Evolutionary conservation across 2,329 filamentous ascomycete genomes (phyloP).

Genomic region (Colletotrichum liaoningense): DNA sequence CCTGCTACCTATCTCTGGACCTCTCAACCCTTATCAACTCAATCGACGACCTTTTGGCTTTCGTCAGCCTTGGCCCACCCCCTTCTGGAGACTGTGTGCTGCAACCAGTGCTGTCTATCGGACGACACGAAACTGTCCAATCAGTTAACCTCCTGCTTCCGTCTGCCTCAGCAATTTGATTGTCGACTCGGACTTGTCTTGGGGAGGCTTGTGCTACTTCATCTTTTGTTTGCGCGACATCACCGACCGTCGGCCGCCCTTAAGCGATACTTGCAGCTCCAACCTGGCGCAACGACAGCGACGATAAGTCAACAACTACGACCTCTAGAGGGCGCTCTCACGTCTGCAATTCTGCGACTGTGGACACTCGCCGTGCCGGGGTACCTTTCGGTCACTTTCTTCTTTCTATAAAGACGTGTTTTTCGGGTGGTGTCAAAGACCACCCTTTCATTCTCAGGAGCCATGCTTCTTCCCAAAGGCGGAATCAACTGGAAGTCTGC

Average conservation of each 20-base stretch:
- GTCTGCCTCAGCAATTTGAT: background rate
- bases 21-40: slow-evolving; percentile 24
- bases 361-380: slow-evolving; percentile 17
- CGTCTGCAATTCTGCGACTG: slow-evolving; percentile 7
- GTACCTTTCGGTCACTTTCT: background rate
- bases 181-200: background rate
- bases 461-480: slow-evolving; percentile 91
- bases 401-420: slow-evolving; percentile 28
- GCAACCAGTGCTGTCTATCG: slow-evolving; percentile 19
- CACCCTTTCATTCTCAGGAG: slow-evolving; percentile 42
- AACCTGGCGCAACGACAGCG: slow-evolving; percentile 1
- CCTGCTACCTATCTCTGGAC: background rate
- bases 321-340: background rate
- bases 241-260: slow-evolving; percentile 8
- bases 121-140: slow-evolving; percentile 30
- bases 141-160: slow-evolving; percentile 7
- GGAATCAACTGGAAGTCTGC: slow-evolving; percentile 94
- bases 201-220: slow-evolving; percentile 21
- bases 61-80: slow-evolving; percentile 33
- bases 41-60: slow-evolving; percentile 15
- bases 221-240: background rate
- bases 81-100: slow-evolving; percentile 23
- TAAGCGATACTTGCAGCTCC: background rate
- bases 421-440: slow-evolving; percentile 53
- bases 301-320: background rate